Evolutionary conservation across 2,329 filamentous ascomycete genomes (phyloP), one percentile per base, ranked within the genome.

Genomic region (Karstenula rhodostoma): DNA sequence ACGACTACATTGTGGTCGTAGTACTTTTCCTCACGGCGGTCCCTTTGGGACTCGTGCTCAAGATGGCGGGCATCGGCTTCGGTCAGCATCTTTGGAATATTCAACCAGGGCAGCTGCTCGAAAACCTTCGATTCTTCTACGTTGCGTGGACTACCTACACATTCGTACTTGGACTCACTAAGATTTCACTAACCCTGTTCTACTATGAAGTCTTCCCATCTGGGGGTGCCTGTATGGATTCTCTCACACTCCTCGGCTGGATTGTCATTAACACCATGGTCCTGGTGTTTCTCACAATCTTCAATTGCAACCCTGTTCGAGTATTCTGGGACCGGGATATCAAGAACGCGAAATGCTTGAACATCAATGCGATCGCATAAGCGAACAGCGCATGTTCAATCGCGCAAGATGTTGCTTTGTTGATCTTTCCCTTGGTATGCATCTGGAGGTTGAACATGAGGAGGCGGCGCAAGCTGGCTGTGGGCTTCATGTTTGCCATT

Each of bases 291-390:
- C 22, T 72, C 9, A 66, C 67, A 0, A 58, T 73, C 23, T 70
- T 73, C 44, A 58, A 61, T 4, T 75, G 72, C 61, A 67, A 35
- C 0, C 73, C 73, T 1, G 59, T 73, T 0, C 35, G 50, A 1
- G 65, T 66, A 1, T 75, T 71, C 40, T 74, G 73, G 73, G 60
- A 74, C 46, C 65, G 71, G 17, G 67, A 73, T 46, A 33, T 67
- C 25, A 56, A 61, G 13, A 12, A 65, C 10, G 72, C 66, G 9
- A 67, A 65, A 46, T 74, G 71, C 43, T 53, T 70, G 25, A 58
- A 71, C 23, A 61, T 70, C 4, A 66, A 63, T 35, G 62, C 60
- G 1, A 44, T 69, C 2, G 69, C 68, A 0, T 71, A 67, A 23
- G 68, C 67, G n/a, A 71, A 70, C 42, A 69, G 66, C 2, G 68